Conservation (phyloP, 78 protist species). For the Salpingoeca rosetta region DNA sequence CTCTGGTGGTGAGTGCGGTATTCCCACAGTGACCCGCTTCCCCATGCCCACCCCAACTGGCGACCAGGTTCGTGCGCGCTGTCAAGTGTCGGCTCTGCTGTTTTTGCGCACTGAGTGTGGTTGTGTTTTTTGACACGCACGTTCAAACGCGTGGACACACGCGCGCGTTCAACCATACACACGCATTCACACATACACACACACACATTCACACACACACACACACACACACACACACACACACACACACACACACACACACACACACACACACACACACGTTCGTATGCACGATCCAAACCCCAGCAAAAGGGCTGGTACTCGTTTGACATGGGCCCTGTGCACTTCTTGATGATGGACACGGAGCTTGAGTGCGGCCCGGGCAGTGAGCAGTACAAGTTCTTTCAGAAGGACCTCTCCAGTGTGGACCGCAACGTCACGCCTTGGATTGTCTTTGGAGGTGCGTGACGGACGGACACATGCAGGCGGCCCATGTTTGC, state of each 20-base stretch:
- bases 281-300: no score
- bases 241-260: no score
- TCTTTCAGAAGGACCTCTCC: constrained; percentile 28
- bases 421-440: constrained; percentile 31
- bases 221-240: no score
- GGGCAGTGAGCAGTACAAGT: constrained; percentile 31
- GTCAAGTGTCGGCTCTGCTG: no score
- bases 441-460: constrained; percentile 46
- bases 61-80: background rate
- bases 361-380: constrained; percentile 41
- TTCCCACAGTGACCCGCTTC: background rate
- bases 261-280: no score
- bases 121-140: background rate
- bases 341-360: constrained; percentile 44
- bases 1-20: background rate
- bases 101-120: background rate
- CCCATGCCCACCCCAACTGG: background rate
- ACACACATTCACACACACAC: no score
- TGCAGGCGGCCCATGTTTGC: background rate
- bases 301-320: no score
- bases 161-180: no score
- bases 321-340: constrained; percentile 45
- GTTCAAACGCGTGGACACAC: no score
- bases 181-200: no score
- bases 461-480: no score